Percentiles rank a stretch among this genome's conserved stretches.
These are phyloP conservation scores for Emergomyces africanus DNA, from an alignment of 2,329 filamentous ascomycete species.

Conservation along the genomic window DNA sequence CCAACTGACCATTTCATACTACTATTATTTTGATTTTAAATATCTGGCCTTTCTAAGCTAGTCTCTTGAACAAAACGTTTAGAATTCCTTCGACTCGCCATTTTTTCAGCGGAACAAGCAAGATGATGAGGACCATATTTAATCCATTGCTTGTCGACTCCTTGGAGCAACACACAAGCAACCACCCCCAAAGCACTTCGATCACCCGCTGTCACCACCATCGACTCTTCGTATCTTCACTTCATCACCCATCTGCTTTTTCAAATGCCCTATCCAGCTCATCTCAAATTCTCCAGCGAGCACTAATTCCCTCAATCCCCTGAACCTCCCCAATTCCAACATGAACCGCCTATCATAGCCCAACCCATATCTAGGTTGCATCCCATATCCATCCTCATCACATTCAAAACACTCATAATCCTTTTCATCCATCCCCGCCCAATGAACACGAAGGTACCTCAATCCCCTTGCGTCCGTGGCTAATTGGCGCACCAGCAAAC, in stretches of 20 bases:
- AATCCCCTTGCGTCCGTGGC: not conserved
- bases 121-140: too few relatives aligned
- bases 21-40: too few relatives aligned
- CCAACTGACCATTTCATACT: too few relatives aligned
- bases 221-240: not conserved
- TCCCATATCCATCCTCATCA: not conserved
- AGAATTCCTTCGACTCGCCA: not conserved
- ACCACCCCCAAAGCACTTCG: not conserved
- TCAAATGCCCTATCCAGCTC: not conserved
- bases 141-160: not conserved
- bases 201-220: not conserved
- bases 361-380: not conserved
- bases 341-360: not conserved
- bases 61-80: not conserved
- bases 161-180: not conserved
- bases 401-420: not conserved
- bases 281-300: not conserved
- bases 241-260: not conserved
- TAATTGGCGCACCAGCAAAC: not conserved
- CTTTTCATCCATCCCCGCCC: not conserved
- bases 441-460: not conserved
- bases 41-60: not conserved
- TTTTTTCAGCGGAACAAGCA: not conserved
- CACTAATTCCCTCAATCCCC: not conserved
- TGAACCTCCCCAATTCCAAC: not conserved